These are phyloP conservation scores for Syncephalis plumigaleata DNA, from an alignment of 371 early-diverging fungal genomes.

Conservation along the genomic window DNA sequence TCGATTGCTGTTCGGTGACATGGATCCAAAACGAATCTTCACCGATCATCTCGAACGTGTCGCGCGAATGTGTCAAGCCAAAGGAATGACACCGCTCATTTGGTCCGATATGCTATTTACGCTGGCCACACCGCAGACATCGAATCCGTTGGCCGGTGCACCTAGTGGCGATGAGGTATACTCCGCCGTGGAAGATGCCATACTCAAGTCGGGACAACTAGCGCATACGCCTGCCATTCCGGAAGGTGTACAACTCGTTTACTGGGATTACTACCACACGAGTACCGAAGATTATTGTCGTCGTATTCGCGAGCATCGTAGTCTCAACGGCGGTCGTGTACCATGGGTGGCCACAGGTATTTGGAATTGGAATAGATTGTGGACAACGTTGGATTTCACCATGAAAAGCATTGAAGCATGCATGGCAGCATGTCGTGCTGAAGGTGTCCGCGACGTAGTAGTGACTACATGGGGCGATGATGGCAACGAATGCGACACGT, in stretches of 20 bases:
- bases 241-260: constrained; percentile 48
- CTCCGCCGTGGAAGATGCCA: too few relatives aligned
- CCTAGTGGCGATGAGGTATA: too few relatives aligned
- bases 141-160: too few relatives aligned
- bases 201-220: too few relatives aligned
- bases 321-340: constrained; percentile 7
- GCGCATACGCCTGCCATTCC: constrained; percentile 23
- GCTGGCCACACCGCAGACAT: too few relatives aligned
- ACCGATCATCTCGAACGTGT: constrained; percentile 57
- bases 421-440: constrained; percentile 27
- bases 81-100: constrained; percentile 53
- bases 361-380: constrained; percentile 79
- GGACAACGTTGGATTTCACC: constrained; percentile 63
- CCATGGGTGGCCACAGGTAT: constrained; percentile 13
- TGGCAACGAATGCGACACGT: constrained; percentile 76
- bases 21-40: constrained; percentile 56
- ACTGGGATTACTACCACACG: constrained; percentile 81
- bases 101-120: constrained; percentile 52
- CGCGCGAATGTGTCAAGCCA: constrained; percentile 38
- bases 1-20: constrained; percentile 47
- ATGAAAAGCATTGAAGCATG: constrained; percentile 60
- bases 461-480: constrained; percentile 84
- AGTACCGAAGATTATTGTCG: constrained; percentile 39
- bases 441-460: constrained; percentile 50
- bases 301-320: constrained; percentile 65